These are phyloP conservation scores for Umbilicus rupestris DNA, from an alignment of 164 flowering plant genomes.

Conservation along the genomic window DNA sequence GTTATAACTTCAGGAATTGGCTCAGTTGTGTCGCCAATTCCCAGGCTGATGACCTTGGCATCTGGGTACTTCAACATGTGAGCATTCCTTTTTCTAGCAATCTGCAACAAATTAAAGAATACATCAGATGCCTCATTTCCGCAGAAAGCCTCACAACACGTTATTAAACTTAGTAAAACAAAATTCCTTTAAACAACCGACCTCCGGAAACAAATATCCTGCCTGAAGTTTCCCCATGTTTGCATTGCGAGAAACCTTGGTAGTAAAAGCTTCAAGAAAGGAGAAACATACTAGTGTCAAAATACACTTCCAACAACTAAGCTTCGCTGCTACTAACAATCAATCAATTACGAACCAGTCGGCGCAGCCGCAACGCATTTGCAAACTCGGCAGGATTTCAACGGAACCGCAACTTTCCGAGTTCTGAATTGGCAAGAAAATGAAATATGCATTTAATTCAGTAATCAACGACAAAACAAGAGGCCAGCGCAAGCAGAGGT, in stretches of 20 bases:
- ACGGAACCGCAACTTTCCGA: constrained; percentile 20
- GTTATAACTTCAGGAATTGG: constrained; percentile 92
- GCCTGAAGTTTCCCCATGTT: constrained; percentile 89
- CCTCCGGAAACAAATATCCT: constrained; percentile 96
- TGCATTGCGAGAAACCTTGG: constrained; percentile 77
- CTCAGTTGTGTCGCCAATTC: constrained; percentile 95
- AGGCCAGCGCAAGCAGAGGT: neutral
- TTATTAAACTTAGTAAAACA: neutral
- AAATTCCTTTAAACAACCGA: constrained; percentile 14
- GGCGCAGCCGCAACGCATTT: constrained; percentile 44
- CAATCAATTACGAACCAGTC: constrained; percentile 28
- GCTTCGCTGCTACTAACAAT: neutral
- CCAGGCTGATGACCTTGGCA: constrained; percentile 83
- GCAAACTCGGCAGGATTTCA: constrained; percentile 19
- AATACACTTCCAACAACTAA: no score
- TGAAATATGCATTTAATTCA: neutral
- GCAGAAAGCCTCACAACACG: neutral
- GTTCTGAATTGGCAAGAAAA: constrained; percentile 21
- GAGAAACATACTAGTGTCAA: no score
- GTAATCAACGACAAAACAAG: neutral
- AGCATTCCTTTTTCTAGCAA: constrained; percentile 72
- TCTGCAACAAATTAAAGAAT: constrained; percentile 22
- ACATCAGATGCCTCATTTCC: neutral
- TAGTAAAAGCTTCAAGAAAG: constrained; percentile 48
- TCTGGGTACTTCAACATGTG: constrained; percentile 76